Evolutionary conservation across 2,329 filamentous ascomycete genomes (phyloP), one percentile per base, ranked within the genome.

Genomic region (Zymoseptoria brevis): DNA sequence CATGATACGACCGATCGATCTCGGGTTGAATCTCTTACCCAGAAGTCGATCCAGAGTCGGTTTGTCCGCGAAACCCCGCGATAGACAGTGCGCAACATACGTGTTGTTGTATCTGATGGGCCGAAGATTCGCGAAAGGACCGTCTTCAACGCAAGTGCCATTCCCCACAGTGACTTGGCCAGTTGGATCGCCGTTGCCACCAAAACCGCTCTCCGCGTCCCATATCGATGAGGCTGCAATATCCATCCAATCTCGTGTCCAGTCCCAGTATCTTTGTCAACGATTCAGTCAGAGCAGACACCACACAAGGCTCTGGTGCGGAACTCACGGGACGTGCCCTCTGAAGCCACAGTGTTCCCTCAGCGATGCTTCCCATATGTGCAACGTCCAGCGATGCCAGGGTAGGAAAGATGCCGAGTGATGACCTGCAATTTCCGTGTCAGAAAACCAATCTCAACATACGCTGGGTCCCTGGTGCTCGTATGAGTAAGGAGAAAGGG

Each of bases 241-340:
- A 52, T 57, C 55, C 45, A 57, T 51, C 55, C 55, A 57, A 49
- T 57, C 55, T n/a, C 26, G 55, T 24, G 45, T 51, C 55, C 55
- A 57, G 24, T 57, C 55, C 55, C 55, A 57, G 55, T 51, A 57
- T 4, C 55, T 57, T n/a, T 21, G 9, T 50, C 19, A 9, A 50
- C 22, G 8, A 50, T 8, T 50, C 8, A 16, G 49, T 50, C 2
- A 13, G 49, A 13, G 11, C 8, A 50, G 19, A 19, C 49, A 16
- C 22, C 19, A 21, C 49, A 7, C 49, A 50, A 8, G 8, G 49
- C 9, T 50, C 9, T 50, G 9, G 19, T 50, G 19, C 19, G 21
- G 21, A 22, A 35, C 55, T 5, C 19, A 57, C 55, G 55, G 55
- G 8, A 57, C 8, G 11, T 30, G 22, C 9, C 48, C 55, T 9